Evolutionary conservation across 352 stramenopile species (phyloP), one percentile per base, ranked within the genome.

Genomic region (Phytophthora meadii): DNA sequence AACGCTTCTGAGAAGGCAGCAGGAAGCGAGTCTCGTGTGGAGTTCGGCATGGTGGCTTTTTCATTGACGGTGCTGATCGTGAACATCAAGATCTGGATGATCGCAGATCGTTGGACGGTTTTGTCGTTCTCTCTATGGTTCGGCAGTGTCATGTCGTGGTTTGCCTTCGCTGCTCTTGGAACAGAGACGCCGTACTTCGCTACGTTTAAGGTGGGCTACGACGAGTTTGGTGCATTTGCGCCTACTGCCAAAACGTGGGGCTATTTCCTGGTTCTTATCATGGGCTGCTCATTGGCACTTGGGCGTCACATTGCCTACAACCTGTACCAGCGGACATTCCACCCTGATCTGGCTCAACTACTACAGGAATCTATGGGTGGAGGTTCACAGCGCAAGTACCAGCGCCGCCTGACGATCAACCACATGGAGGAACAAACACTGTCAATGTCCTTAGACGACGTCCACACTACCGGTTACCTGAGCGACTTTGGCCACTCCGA

Each of bases 61-160:
- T 96, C 92, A 11, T 84, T 96, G 48, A 85, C 97, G 0, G 88
- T 99, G 15, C 76, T 98, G 58, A 87, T 98, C 34, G 87, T 98
- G 28, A 98, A 98, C 62, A 78, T 97, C 55, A 99, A 99, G 86
- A 88, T 94, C 22, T 91, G 81, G 67, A 82, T 94, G 58, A 90
- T 94, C 66, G 81, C 84, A 1, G 84, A 91, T 52, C 90, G 79
- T 12, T 94, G 86, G 86, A 92, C 83, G n/a, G 48, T 74, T 41
- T 37, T 94, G 24, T 83, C 81, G 22, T 71, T 87, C 12, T 61
- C 66, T 1, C 82, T 84, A 30, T 93, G 82, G 78, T 55, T 84
- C 3, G 65, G 70, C 28, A 94, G 86, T 51, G 81, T 94, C 30
- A 65, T 89, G 27, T 79, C 81, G 1, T 93, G 86, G 86, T 94